These are phyloP conservation scores for Leucaena leucocephala DNA, from an alignment of 306 rosid genomes.

Conservation along the genomic window DNA sequence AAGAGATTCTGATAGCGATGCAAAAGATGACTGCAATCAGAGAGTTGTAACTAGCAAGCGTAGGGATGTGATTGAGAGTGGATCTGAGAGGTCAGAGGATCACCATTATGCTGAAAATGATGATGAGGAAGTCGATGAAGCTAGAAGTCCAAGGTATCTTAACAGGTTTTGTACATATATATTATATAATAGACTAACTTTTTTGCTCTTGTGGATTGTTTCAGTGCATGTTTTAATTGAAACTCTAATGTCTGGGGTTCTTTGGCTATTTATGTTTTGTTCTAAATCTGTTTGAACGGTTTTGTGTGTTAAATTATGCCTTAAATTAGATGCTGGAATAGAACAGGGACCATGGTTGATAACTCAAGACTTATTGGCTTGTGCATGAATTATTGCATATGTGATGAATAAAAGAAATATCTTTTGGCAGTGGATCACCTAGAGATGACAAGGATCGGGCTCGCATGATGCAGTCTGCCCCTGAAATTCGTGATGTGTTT, in stretches of 20 bases:
- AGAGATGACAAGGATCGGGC: conserved; percentile 61
- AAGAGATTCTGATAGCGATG: conserved; percentile 78
- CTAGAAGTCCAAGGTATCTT: conserved; percentile 69
- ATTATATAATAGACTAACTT: not conserved
- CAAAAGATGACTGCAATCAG: conserved; percentile 68
- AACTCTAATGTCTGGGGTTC: conserved; percentile 5
- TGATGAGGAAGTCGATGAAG: conserved; percentile 76
- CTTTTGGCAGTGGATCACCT: conserved; percentile 53
- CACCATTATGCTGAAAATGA: conserved; percentile 69
- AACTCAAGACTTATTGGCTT: not conserved
- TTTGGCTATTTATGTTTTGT: conserved; percentile 15
- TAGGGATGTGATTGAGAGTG: conserved; percentile 73
- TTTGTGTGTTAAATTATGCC: not conserved
- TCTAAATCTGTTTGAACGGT: conserved; percentile 6
- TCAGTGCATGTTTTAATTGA: not conserved
- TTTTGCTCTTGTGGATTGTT: conserved; percentile 1
- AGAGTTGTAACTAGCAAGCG: conserved; percentile 77
- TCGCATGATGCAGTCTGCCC: conserved; percentile 54
- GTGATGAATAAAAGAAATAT: conserved; percentile 10
- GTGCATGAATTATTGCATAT: not conserved
- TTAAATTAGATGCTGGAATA: conserved; percentile 26
- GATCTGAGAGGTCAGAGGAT: conserved; percentile 86
- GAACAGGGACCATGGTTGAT: not conserved
- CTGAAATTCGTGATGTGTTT: conserved; percentile 89
- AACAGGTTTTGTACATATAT: not conserved